Conservation (phyloP, 345 rosid genomes). For the Carallia pectinifolia region DNA sequence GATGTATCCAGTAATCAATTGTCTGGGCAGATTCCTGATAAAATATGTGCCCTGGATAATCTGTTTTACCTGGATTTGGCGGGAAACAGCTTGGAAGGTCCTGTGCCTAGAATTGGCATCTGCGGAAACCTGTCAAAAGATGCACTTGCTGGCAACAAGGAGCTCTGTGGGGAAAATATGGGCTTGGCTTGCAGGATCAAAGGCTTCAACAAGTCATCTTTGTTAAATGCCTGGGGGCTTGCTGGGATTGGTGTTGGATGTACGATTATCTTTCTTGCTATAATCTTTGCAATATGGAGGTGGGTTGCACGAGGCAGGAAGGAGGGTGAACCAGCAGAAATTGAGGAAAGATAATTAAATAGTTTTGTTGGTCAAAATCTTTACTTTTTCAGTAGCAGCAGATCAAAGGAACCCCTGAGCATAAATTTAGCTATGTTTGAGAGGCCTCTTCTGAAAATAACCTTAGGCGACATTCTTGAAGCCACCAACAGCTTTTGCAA, state of each 20-base stretch:
- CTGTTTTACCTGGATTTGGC: slow-evolving; percentile 51
- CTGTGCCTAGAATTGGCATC: slow-evolving; percentile 53
- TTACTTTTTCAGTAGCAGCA: slow-evolving; percentile 65
- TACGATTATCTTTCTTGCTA: slow-evolving; percentile 30
- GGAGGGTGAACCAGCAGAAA: slow-evolving; percentile 42
- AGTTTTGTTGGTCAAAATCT: slow-evolving; percentile 53
- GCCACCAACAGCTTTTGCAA: slow-evolving; percentile 78
- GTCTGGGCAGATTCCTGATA: slow-evolving; percentile 61
- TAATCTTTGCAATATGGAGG: slow-evolving; percentile 41
- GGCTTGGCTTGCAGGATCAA: slow-evolving; percentile 52
- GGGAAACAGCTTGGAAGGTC: slow-evolving; percentile 58
- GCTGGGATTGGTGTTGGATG: slow-evolving; percentile 47
- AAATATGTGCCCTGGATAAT: slow-evolving; percentile 46
- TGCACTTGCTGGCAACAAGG: slow-evolving; percentile 57
- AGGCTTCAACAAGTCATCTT: slow-evolving; percentile 26
- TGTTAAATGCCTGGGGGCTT: slow-evolving; percentile 49
- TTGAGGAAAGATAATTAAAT: slow-evolving; percentile 49
- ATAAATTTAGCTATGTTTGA: slow-evolving; percentile 82
- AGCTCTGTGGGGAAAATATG: slow-evolving; percentile 47
- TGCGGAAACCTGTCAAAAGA: slow-evolving; percentile 50
- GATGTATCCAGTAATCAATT: slow-evolving; percentile 62
- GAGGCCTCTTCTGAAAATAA: slow-evolving; percentile 75
- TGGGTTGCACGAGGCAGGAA: slow-evolving; percentile 38
- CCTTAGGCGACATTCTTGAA: slow-evolving; percentile 68
- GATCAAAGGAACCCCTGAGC: slow-evolving; percentile 81